Percentiles rank a stretch among this genome's conserved stretches.
phyloP scores from a whole-genome alignment of 208 protist species.

The Jaenimonas drosophilae region DNA sequence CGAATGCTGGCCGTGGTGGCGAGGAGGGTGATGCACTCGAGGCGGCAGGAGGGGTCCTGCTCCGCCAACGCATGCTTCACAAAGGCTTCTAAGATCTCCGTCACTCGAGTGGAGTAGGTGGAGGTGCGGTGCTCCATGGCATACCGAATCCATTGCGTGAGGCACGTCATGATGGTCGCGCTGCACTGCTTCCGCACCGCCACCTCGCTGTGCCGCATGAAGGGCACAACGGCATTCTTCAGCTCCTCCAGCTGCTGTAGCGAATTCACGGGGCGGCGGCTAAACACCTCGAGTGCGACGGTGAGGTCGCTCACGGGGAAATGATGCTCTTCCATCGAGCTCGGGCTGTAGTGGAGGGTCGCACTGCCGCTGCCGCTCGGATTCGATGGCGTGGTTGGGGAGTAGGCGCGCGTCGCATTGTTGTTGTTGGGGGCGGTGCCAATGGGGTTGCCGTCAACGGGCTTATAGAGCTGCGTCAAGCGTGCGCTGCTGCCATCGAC shows the following conservation, averaged over 20 bases:
- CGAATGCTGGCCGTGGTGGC: constrained; percentile 52
- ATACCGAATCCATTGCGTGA: constrained; percentile 61
- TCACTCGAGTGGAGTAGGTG: constrained; percentile 77
- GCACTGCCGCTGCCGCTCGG: too few relatives aligned
- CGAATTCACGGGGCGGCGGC: constrained; percentile 54
- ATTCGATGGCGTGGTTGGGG: too few relatives aligned
- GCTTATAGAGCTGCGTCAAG: constrained; percentile 1
- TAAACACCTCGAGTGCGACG: constrained; percentile 68
- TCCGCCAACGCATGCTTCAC: constrained; percentile 76
- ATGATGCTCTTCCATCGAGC: too few relatives aligned
- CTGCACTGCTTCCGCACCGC: constrained; percentile 70
- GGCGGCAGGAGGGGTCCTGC: constrained; percentile 59
- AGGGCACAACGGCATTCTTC: constrained; percentile 50
- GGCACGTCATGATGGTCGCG: constrained; percentile 47
- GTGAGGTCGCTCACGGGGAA: constrained; percentile 43
- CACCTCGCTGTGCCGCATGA: constrained; percentile 59
- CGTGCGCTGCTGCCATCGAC: background rate
- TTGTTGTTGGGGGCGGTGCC: background rate
- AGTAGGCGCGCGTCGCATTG: too few relatives aligned
- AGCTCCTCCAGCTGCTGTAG: constrained; percentile 76
- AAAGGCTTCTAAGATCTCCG: constrained; percentile 75
- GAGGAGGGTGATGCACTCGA: constrained; percentile 59
- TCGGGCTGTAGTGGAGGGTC: too few relatives aligned
- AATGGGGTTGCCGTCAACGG: background rate
- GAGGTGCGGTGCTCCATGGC: constrained; percentile 74